Base-by-base conservation (phyloP, 495 filamentous ascomycete genomes). In the Penicillium bialowiezense region DNA sequence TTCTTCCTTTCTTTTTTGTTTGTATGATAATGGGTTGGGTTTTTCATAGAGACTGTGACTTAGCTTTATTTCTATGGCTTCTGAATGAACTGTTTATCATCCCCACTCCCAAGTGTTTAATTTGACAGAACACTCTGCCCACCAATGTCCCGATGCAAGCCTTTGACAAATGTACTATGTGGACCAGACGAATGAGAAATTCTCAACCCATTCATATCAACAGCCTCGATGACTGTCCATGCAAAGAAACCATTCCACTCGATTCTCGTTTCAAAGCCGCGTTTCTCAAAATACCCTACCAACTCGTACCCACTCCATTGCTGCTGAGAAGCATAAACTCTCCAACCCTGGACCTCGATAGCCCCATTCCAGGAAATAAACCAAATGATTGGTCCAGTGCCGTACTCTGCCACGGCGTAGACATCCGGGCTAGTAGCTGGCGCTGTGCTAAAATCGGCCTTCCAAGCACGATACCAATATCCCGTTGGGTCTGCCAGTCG, bases 351-450 rank as follows among this genome's bases (percentile, higher is more conserved):
- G 15, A 44, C 41, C 12, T 44, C 28, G 9, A 17, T 44, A 14
- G 41, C 41, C 13, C 29, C 41, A 34, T 44, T 34, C 41, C 41
- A 44, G 14, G 41, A 44, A 19, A 44, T 18, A 23, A 23, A 44
- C 41, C 28, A 44, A 3, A 20, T 18, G 1, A 18, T 44, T 2
- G 18, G 18, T 7, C 41, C 41, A 1, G 3, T 12, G 10, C 3
- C 19, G 14, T n/a, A 14, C 14, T 23, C 17, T n/a, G 29, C 19
- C 18, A 33, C 6, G 9, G 17, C 41, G 31, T 33, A 33, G 13
- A 44, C 28, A 21, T 23, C 41, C n/a, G 41, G 41, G 14, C 10
- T 33, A 20, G 41, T 44, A 7, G 15, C 21, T 0, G 41, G 41
- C 24, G 17, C 18, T 14, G 29, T 44, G 10, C 17, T 44, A 12